phyloP scores from a whole-genome alignment of 2,329 filamentous ascomycete species.

The Cercospora brassicicola region DNA sequence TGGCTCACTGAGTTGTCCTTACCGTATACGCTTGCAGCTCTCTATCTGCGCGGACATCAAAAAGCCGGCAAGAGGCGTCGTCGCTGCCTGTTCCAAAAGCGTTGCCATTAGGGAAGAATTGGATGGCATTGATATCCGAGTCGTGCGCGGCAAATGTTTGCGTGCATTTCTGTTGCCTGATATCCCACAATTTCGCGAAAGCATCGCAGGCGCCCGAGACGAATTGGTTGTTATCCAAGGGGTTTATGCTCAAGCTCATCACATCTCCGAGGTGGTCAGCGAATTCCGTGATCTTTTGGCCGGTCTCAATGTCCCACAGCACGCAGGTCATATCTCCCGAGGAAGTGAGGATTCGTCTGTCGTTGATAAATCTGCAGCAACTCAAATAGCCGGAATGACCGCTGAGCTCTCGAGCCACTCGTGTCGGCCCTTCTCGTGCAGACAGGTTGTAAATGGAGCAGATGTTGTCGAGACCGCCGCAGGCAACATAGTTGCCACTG shows the following conservation, averaged over 20 bases:
- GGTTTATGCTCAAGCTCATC: conserved; percentile 99
- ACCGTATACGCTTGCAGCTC: conserved; percentile 69
- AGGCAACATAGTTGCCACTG: conserved; percentile 96
- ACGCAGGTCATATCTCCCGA: conserved; percentile 99
- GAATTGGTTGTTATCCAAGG: conserved; percentile 98
- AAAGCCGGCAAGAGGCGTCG: conserved; percentile 93
- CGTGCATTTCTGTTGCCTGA: conserved; percentile 94
- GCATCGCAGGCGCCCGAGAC: conserved; percentile 99
- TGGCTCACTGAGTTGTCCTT: too few species aligned
- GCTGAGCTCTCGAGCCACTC: conserved; percentile 91
- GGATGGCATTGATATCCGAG: conserved; percentile 98
- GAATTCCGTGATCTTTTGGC: conserved; percentile 95
- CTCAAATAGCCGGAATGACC: conserved; percentile 96
- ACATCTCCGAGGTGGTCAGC: conserved; percentile 97
- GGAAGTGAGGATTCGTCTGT: conserved; percentile 94
- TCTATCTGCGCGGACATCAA: conserved; percentile 94
- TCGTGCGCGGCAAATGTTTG: conserved; percentile 98
- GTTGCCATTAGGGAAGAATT: conserved; percentile 98
- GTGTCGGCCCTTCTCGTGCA: conserved; percentile 92
- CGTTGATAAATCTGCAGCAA: conserved; percentile 98
- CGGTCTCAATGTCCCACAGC: conserved; percentile 99
- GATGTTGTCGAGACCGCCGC: conserved; percentile 98
- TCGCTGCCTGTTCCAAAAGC: conserved; percentile 98
- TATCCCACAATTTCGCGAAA: conserved; percentile 98
- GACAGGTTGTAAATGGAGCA: conserved; percentile 99